Evolutionary conservation across 495 filamentous ascomycete species (phyloP).

Genomic region (Cercophora sp.): DNA sequence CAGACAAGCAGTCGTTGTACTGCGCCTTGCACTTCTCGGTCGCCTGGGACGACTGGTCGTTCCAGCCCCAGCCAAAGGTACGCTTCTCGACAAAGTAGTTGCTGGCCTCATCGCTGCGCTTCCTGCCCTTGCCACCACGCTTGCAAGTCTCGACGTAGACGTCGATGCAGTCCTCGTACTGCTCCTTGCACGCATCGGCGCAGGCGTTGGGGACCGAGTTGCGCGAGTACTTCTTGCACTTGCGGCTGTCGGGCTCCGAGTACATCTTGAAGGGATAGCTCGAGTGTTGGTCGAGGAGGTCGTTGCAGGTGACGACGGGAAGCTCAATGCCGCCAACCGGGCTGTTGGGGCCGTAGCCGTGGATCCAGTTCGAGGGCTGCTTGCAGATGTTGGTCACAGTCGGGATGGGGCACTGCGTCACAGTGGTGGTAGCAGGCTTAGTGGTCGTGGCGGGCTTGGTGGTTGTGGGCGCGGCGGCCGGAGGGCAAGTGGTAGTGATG

Average conservation of each 20-base stretch:
- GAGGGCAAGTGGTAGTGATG: slow-evolving; percentile 24
- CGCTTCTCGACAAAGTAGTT: slow-evolving; percentile 12
- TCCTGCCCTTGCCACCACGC: slow-evolving; percentile 1
- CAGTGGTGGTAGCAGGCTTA: slow-evolving; percentile 13
- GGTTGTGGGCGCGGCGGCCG: slow-evolving; percentile 19
- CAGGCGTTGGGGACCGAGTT: slow-evolving; percentile 31
- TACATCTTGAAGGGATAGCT: slow-evolving; percentile 46
- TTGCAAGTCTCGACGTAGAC: slow-evolving; percentile 44
- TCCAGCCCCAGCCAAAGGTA: neutral
- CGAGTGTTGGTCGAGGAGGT: slow-evolving; percentile 32
- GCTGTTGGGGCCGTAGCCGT: slow-evolving; percentile 35
- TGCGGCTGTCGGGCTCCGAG: slow-evolving; percentile 27
- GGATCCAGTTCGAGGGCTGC: slow-evolving; percentile 34
- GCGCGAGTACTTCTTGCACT: slow-evolving; percentile 38
- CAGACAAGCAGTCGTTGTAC: slow-evolving; percentile 35
- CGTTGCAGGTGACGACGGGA: slow-evolving; percentile 50
- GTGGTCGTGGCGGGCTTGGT: slow-evolving; percentile 17
- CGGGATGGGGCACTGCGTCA: slow-evolving; percentile 36
- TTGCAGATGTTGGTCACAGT: slow-evolving; percentile 43
- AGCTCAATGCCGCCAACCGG: slow-evolving; percentile 47
- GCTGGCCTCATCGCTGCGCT: neutral
- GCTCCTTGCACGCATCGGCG: slow-evolving; percentile 45
- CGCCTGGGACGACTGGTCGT: slow-evolving; percentile 24
- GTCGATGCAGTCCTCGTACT: slow-evolving; percentile 42
- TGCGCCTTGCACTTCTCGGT: slow-evolving; percentile 37